Base-by-base conservation (phyloP, 2,329 filamentous ascomycete species). In the Ambrosiella cleistominuta region DNA sequence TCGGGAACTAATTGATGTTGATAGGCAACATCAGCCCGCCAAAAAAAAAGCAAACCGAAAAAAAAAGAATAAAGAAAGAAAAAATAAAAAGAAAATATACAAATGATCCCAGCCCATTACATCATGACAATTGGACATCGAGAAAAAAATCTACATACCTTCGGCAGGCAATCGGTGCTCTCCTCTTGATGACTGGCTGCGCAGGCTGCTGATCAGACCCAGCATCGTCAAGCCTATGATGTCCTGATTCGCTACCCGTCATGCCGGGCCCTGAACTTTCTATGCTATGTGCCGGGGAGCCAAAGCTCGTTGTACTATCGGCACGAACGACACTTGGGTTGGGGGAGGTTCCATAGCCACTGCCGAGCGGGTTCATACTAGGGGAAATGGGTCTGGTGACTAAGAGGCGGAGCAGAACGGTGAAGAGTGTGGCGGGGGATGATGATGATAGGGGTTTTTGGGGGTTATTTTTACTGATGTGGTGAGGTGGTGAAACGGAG, bases 151-250 rank as follows among this genome's bases (percentile, higher is more conserved):
- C 11, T n/a, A 66, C 69, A 62, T 66, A 77, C 75, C 75, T 74
- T 67, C 74, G 70, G 64, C 76, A 79, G 59, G 76, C 76, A 63
- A 78, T 75, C 35, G 74, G 70, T 44, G 75, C 73, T 65, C 74
- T 70, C 55, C 75, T 72, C 65, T 75, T 77, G 64, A 76, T 71
- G 35, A 35, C n/a, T 15, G 47, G 9, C 9, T 51, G 39, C 2
- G 19, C 12, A 2, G 13, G 11, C n/a, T 38, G 55, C 12, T 40
- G 47, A 17, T 38, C 44, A 38, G 44, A 42, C n/a, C 38, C 53
- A 19, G 17, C 11, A 12, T 13, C 19, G 36, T 49, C 36, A 39
- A 45, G 9, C 8, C 44, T 50, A 19, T 38, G 11, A 17, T 40
- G 35, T 11, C 44, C n/a, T 8, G 44, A 39, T 39, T 57, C 47